Evolutionary conservation across 2,329 filamentous ascomycete species (phyloP).

Genomic region (Nannizziopsis arthrosporioides): DNA sequence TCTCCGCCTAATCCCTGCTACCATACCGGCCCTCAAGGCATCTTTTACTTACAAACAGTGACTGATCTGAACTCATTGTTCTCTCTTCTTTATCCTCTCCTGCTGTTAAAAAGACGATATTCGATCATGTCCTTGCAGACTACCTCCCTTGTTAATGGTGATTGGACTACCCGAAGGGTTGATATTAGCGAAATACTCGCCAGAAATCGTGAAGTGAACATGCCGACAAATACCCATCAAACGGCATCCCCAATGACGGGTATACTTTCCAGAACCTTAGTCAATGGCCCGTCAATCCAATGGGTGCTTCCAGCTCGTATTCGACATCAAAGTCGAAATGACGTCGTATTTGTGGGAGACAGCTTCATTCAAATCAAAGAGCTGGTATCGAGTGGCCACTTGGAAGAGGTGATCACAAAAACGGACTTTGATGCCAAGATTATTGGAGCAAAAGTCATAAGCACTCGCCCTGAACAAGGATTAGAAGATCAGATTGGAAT

Average conservation of each 20-base stretch:
- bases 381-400: constrained; percentile 53
- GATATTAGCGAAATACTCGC: constrained; percentile 15
- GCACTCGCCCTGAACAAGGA: constrained; percentile 38
- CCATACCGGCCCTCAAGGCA: too few species aligned
- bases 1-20: too few species aligned
- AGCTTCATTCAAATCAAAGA: constrained; percentile 72
- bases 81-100: not conserved
- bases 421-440: constrained; percentile 69
- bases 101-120: not conserved
- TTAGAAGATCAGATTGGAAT: constrained; percentile 25
- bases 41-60: too few species aligned
- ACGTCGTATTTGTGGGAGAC: constrained; percentile 79
- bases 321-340: constrained; percentile 57
- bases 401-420: constrained; percentile 66
- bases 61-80: not conserved
- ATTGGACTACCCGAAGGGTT: constrained; percentile 14
- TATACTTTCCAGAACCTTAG: constrained; percentile 64
- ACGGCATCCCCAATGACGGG: constrained; percentile 48
- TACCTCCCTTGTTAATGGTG: constrained; percentile 15
- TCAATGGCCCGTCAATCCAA: constrained; percentile 62
- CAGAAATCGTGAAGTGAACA: constrained; percentile 14
- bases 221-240: constrained; percentile 21
- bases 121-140: constrained; percentile 18
- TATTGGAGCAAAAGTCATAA: constrained; percentile 65
- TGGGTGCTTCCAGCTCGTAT: constrained; percentile 72